phyloP scores from a whole-genome alignment of 441 rosid species.

The Pelargonium australe region DNA sequence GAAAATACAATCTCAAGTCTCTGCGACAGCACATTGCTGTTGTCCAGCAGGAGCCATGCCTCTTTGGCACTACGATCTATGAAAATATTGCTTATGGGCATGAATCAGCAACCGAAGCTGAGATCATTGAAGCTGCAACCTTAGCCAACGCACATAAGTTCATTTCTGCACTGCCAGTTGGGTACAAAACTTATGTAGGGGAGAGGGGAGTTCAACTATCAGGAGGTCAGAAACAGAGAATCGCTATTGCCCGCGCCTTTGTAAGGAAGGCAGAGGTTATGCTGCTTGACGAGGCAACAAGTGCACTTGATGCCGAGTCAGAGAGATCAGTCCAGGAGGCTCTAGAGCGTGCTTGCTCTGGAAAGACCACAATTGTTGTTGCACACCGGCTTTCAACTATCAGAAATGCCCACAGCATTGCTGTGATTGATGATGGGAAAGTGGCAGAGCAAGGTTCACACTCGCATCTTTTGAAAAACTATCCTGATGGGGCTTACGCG shows the following conservation, averaged over 20 bases:
- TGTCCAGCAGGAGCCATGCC: conserved; percentile 96
- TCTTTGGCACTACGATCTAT: conserved; percentile 71
- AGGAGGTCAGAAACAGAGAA: conserved; percentile 94
- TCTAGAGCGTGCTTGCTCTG: conserved; percentile 83
- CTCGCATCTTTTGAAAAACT: conserved; percentile 73
- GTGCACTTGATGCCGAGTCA: conserved; percentile 89
- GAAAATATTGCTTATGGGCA: conserved; percentile 96
- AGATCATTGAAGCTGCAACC: conserved; percentile 89
- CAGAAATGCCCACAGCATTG: conserved; percentile 81
- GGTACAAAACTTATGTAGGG: conserved; percentile 82
- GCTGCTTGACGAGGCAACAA: conserved; percentile 97
- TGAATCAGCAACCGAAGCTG: conserved; percentile 77
- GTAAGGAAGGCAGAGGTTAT: conserved; percentile 86
- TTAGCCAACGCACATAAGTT: conserved; percentile 92
- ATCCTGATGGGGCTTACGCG: conserved; percentile 88
- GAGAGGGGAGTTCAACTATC: conserved; percentile 93
- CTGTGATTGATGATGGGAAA: conserved; percentile 90
- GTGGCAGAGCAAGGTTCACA: conserved; percentile 97
- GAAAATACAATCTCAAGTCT: conserved; percentile 90
- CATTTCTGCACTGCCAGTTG: conserved; percentile 74
- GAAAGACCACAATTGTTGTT: conserved; percentile 85
- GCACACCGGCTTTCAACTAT: conserved; percentile 89
- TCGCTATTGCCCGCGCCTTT: conserved; percentile 82
- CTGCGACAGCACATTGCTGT: conserved; percentile 83
- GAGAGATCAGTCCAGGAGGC: conserved; percentile 97